These are phyloP conservation scores for Onygenales sp. DNA, from an alignment of 2,329 filamentous ascomycete genomes.

Conservation along the genomic window DNA sequence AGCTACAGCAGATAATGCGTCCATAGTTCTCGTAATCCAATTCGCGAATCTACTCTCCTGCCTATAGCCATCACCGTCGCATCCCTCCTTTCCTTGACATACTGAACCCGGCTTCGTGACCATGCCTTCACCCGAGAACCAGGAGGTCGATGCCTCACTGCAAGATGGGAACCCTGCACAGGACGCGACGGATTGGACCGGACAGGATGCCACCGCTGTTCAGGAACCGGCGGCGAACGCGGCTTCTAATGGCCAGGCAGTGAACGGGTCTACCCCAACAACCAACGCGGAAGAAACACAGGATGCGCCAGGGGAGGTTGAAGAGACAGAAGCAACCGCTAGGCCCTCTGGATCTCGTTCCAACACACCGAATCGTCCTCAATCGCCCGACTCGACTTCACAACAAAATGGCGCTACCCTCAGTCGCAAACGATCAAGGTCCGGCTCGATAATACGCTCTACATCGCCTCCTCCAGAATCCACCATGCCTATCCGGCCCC, in stretches of 20 bases:
- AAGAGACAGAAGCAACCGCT: background rate
- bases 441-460: constrained; percentile 45
- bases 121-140: constrained; percentile 29
- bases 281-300: constrained; percentile 37
- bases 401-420: constrained; percentile 40
- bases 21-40: background rate
- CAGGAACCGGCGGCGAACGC: background rate
- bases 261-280: constrained; percentile 17
- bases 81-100: background rate
- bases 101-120: background rate
- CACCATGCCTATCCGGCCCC: constrained; percentile 23
- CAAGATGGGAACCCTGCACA: constrained; percentile 20
- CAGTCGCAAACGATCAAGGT: constrained; percentile 50
- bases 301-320: constrained; percentile 14
- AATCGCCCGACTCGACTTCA: constrained; percentile 17
- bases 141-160: constrained; percentile 18
- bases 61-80: background rate
- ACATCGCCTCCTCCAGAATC: constrained; percentile 20
- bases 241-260: background rate
- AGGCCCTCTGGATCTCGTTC: constrained; percentile 19
- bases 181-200: background rate
- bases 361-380: constrained; percentile 20
- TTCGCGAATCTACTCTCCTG: background rate
- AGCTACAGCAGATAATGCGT: background rate
- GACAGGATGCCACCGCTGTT: background rate